These are phyloP conservation scores for Nyssa sinensis DNA, from an alignment of 148 eudicot species.

Conservation along the genomic window DNA sequence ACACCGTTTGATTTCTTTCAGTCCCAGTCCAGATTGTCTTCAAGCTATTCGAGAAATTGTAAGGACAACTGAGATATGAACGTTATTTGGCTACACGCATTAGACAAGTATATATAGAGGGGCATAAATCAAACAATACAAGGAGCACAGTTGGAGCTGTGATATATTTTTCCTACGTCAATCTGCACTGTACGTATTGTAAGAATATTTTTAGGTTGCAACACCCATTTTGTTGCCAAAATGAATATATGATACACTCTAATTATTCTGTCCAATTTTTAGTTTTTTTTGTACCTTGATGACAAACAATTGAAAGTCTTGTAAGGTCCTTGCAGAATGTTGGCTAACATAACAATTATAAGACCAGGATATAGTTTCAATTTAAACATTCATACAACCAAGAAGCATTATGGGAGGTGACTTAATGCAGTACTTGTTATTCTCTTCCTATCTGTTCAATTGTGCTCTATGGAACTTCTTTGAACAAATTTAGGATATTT, in stretches of 20 bases:
- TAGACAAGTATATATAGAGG: not conserved
- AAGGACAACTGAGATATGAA: constrained; percentile 59
- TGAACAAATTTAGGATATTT: too few relatives aligned
- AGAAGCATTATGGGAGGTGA: too few relatives aligned
- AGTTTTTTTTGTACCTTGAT: too few relatives aligned
- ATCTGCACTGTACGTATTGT: not conserved
- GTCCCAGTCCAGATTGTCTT: constrained; percentile 69
- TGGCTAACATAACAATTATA: too few relatives aligned
- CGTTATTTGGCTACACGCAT: not conserved
- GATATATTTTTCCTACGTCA: not conserved
- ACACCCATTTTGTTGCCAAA: not conserved
- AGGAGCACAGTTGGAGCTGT: constrained; percentile 4
- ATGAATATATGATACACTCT: not conserved
- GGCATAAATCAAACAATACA: not conserved
- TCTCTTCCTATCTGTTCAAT: too few relatives aligned
- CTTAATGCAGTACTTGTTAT: too few relatives aligned
- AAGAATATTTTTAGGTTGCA: not conserved
- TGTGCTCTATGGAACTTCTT: too few relatives aligned
- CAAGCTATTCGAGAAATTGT: constrained; percentile 67
- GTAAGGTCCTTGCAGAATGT: too few relatives aligned
- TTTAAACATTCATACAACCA: too few relatives aligned
- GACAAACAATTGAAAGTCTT: not conserved
- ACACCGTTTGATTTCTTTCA: constrained; percentile 74
- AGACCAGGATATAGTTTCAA: too few relatives aligned
- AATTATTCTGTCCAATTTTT: too few relatives aligned